Conservation (phyloP, 768 basidiomycete genomes). For the Lactifluus echinatus region DNA sequence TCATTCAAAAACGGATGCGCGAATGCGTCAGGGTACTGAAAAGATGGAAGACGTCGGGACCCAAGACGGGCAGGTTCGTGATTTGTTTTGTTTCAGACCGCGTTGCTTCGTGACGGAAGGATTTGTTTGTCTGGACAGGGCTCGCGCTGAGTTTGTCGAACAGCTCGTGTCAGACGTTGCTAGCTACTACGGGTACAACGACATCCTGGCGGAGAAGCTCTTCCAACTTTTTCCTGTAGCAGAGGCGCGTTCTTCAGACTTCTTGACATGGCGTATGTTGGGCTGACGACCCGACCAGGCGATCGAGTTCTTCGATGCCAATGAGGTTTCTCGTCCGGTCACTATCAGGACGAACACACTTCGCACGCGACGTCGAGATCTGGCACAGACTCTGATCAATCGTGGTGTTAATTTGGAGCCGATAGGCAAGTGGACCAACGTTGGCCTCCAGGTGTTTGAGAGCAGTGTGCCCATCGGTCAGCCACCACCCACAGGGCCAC, state of each 20-base stretch:
- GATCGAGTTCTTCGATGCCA: conserved; percentile 96
- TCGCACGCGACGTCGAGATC: conserved; percentile 84
- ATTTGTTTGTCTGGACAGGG: conserved; percentile 40
- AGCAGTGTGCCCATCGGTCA: conserved; percentile 87
- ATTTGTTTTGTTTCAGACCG: conserved; percentile 22
- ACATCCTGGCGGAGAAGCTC: conserved; percentile 88
- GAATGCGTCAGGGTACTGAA: conserved; percentile 63
- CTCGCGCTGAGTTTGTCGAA: conserved; percentile 82
- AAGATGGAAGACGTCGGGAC: conserved; percentile 61
- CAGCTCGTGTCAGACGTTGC: conserved; percentile 86
- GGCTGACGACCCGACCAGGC: conserved; percentile 45
- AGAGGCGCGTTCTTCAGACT: conserved; percentile 49
- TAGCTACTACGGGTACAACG: conserved; percentile 96
- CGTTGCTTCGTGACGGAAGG: conserved; percentile 6
- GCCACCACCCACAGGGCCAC: background rate
- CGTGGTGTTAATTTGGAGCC: conserved; percentile 96
- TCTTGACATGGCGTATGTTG: background rate
- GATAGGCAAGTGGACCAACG: conserved; percentile 98
- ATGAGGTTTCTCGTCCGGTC: conserved; percentile 91
- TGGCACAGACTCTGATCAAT: conserved; percentile 89
- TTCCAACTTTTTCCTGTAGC: conserved; percentile 88
- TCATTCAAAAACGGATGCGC: conserved; percentile 73
- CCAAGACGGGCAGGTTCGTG: conserved; percentile 49
- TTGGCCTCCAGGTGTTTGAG: conserved; percentile 98
- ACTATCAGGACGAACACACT: conserved; percentile 98